These are phyloP conservation scores for Colletotrichum sp. DNA, from an alignment of 2,329 filamentous ascomycete species.

Conservation along the genomic window DNA sequence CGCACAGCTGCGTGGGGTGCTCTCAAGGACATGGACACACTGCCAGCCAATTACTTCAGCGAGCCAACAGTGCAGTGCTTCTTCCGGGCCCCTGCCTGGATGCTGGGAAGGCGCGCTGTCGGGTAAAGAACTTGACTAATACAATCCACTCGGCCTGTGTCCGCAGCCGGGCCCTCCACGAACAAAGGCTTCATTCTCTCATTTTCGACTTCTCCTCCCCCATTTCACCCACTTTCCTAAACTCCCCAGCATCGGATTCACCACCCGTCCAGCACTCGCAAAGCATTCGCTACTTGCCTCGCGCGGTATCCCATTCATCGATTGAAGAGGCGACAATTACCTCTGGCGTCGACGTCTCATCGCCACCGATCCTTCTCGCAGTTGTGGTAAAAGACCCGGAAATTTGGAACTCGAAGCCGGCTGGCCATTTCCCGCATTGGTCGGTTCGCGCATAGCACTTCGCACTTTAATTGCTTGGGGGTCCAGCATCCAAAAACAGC, in stretches of 20 bases:
- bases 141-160: conserved; percentile 18
- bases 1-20: conserved; percentile 5
- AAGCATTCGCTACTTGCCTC: background rate
- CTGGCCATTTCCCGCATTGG: background rate
- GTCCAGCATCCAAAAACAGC: background rate
- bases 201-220: conserved; percentile 20
- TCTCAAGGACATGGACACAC: conserved; percentile 1
- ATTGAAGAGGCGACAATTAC: background rate
- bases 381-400: background rate
- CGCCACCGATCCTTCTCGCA: background rate
- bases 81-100: background rate
- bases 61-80: conserved; percentile 2
- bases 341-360: background rate
- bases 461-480: background rate
- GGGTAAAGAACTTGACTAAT: conserved; percentile 23
- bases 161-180: conserved; percentile 6
- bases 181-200: conserved; percentile 22
- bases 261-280: background rate
- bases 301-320: background rate
- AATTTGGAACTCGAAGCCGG: conserved; percentile 1
- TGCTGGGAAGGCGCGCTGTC: conserved; percentile 14
- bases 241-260: background rate
- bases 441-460: background rate
- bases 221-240: conserved; percentile 19
- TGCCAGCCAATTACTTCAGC: conserved; percentile 3